These are phyloP conservation scores for Beta vulgaris DNA, from an alignment of 148 eudicot genomes.

Conservation along the genomic window DNA sequence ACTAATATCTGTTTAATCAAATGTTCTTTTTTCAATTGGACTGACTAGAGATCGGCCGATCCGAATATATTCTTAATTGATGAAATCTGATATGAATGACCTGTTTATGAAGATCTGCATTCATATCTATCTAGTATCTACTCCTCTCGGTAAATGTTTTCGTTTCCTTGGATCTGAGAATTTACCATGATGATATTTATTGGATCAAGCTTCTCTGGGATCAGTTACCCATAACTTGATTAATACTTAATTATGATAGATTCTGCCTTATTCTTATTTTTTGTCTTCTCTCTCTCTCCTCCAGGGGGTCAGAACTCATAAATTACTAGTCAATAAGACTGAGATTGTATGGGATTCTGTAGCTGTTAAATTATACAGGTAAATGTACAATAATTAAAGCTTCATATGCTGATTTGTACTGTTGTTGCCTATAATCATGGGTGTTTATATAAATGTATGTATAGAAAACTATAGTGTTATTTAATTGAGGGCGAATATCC, in stretches of 20 bases:
- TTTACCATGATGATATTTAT: neutral
- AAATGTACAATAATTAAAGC: slow-evolving; percentile 5
- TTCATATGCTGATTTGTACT: neutral
- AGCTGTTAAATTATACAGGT: neutral
- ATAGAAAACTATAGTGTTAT: too few relatives aligned
- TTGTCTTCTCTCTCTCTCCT: neutral
- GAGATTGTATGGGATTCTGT: neutral
- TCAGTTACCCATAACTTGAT: neutral
- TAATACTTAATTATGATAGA: neutral
- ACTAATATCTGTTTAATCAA: too few relatives aligned
- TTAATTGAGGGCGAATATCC: slow-evolving; percentile 21
- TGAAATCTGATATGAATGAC: too few relatives aligned
- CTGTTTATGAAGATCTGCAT: too few relatives aligned
- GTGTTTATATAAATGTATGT: too few relatives aligned
- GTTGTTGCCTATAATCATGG: slow-evolving; percentile 2
- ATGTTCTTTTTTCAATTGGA: too few relatives aligned
- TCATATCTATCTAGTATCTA: too few relatives aligned
- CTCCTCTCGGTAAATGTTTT: neutral
- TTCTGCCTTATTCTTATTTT: neutral
- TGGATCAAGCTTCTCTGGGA: slow-evolving; percentile 26
- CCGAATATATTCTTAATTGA: too few relatives aligned
- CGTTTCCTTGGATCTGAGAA: slow-evolving; percentile 11
- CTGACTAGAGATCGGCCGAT: too few relatives aligned
- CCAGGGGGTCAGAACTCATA: neutral
- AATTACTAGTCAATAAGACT: slow-evolving; percentile 18